phyloP scores from a whole-genome alignment of 805 yeast species.

The Pichia ethanolica region DNA sequence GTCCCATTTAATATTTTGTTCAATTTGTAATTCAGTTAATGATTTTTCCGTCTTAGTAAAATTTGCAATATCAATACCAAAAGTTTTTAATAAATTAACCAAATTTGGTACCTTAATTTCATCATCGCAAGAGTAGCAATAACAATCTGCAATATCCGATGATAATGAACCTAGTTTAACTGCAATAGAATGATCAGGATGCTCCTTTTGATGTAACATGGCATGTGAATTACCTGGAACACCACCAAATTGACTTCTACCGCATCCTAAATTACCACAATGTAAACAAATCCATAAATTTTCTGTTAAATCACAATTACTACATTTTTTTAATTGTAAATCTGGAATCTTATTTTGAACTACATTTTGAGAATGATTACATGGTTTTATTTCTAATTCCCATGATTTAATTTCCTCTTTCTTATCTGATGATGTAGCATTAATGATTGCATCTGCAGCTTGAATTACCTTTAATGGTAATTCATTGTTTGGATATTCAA shows the following conservation, averaged over 20 bases:
- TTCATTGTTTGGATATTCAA: conserved; percentile 24
- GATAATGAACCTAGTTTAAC: conserved; percentile 87
- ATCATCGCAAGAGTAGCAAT: conserved; percentile 84
- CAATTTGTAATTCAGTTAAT: conserved; percentile 81
- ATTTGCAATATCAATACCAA: conserved; percentile 57
- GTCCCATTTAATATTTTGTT: conserved; percentile 91
- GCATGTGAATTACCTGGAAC: conserved; percentile 94
- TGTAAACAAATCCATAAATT: conserved; percentile 89
- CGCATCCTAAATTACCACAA: conserved; percentile 93
- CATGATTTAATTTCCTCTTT: conserved; percentile 77
- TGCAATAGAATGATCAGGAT: conserved; percentile 66
- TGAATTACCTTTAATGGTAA: conserved; percentile 25
- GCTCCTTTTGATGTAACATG: conserved; percentile 51
- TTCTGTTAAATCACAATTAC: conserved; percentile 54
- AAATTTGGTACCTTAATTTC: conserved; percentile 72
- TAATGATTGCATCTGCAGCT: conserved; percentile 39
- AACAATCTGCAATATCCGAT: conserved; percentile 72
- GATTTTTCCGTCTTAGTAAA: conserved; percentile 76
- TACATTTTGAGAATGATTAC: conserved; percentile 65
- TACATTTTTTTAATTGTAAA: conserved; percentile 39
- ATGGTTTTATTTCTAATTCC: conserved; percentile 81
- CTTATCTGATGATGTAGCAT: conserved; percentile 50
- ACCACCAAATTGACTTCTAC: conserved; percentile 90
- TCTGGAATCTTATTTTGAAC: conserved; percentile 28
- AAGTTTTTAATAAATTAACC: conserved; percentile 40